Percentiles rank a stretch among this genome's conserved stretches.
Conservation (phyloP, 768 basidiomycete genomes). For the Podaxis mareebaensis region DNA sequence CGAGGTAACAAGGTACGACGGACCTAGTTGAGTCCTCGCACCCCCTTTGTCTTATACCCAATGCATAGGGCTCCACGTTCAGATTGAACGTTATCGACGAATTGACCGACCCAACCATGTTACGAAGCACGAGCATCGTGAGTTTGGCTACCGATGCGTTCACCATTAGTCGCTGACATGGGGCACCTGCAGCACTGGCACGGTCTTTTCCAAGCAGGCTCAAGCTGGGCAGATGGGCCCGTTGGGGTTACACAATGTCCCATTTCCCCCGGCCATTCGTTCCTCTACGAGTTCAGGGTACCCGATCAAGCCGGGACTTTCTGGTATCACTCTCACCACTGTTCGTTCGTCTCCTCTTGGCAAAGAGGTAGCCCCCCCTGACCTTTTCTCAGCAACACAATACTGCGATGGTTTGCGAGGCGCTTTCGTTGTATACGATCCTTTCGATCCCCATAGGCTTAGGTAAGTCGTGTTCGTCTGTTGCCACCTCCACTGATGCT, state of each 20-base stretch:
- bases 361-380: neutral
- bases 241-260: conserved; percentile 43
- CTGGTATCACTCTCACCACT: conserved; percentile 39
- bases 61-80: conserved; percentile 40
- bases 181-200: conserved; percentile 42
- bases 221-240: conserved; percentile 41
- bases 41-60: neutral
- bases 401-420: conserved; percentile 53
- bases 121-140: conserved; percentile 51
- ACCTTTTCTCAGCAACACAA: conserved; percentile 33
- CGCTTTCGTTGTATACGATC: conserved; percentile 41
- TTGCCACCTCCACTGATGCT: neutral
- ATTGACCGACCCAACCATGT: conserved; percentile 50
- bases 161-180: neutral
- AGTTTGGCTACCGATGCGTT: conserved; percentile 14
- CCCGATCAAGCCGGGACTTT: conserved; percentile 42
- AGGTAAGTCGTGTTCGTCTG: conserved; percentile 26
- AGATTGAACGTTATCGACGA: conserved; percentile 48
- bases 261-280: conserved; percentile 38
- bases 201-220: conserved; percentile 37
- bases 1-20: conserved; percentile 27
- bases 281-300: conserved; percentile 37
- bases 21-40: neutral
- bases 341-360: conserved; percentile 2
- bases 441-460: conserved; percentile 28